Base-by-base conservation (phyloP, 1,284 basidiomycete genomes). In the Ustilago sp. region DNA sequence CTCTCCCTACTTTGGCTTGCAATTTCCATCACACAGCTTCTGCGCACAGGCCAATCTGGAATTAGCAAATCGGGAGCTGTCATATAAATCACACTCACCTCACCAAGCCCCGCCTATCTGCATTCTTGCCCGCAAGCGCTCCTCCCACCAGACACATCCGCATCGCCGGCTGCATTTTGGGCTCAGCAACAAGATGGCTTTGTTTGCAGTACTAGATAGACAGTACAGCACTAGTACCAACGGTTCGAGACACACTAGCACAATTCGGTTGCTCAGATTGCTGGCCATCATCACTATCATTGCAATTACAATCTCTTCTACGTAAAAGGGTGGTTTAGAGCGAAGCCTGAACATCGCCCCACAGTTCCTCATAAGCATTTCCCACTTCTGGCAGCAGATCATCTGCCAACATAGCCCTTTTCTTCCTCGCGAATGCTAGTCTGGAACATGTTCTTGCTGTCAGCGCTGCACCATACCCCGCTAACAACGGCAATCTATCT, bases 391-490 rank as follows among this genome's bases (percentile, higher is more conserved):
- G 71, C 17, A 88, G 65, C 90, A 98, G 92, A 81, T 98, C 96
- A 80, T 94, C 89, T 1, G 96, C 96, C 47, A 98, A 91, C 80
- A 98, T 91, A 63, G 92, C 91, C 77, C 96, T 88, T 1, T 93
- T 93, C 77, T 92, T 89, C 80, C 91, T 90, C 54, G 87, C 85
- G 83, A 94, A 99, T 2, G 93, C 94, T 28, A 89, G 87, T 36
- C 90, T 89, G 59, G 93, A 94, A 19, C 93, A 90, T 0, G 91
- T 91, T 8, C 96, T 90, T 9, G 95, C 98, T 9, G 98, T 91
- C 83, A 94, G 90, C 35, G 93, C 93, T 0, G 91, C 96, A 1
- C 91, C 95, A n/a, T 93, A 90, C 1, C 95, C 94, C 0, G 95
- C 94, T 3, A 98, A 87, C 9, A 97, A 87, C 0, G 95, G 93